Evolutionary conservation across 495 filamentous ascomycete species (phyloP).

Genomic region (Penicillium verhagenii): DNA sequence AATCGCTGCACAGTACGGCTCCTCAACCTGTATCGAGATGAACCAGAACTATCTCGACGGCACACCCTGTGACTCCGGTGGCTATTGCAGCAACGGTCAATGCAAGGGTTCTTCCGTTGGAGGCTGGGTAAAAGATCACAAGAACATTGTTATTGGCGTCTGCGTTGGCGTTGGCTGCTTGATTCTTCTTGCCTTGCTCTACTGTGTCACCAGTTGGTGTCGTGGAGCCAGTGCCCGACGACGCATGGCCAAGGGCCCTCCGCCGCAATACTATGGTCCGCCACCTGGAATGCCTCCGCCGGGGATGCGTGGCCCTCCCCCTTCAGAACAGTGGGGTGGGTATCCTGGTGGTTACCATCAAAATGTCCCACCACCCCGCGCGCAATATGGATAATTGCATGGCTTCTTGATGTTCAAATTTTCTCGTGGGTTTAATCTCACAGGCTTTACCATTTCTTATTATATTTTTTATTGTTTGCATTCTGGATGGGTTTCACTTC

Average conservation of each 20-base stretch:
- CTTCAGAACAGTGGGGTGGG: slow-evolving; percentile 29
- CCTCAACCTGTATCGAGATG: slow-evolving; percentile 57
- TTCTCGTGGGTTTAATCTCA: background rate
- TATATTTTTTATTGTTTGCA: background rate
- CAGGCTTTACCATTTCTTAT: background rate
- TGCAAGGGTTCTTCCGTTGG: slow-evolving; percentile 63
- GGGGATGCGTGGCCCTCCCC: slow-evolving; percentile 9
- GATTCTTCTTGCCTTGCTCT: slow-evolving; percentile 58
- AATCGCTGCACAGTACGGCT: slow-evolving; percentile 48
- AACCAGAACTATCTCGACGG: slow-evolving; percentile 95
- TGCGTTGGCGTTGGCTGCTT: slow-evolving; percentile 64
- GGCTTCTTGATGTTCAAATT: background rate
- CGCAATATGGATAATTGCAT: slow-evolving; percentile 12
- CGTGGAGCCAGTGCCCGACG: slow-evolving; percentile 30
- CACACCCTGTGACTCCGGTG: slow-evolving; percentile 80
- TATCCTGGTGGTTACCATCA: slow-evolving; percentile 31
- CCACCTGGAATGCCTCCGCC: slow-evolving; percentile 24
- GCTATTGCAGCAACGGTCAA: slow-evolving; percentile 70
- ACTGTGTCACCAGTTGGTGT: slow-evolving; percentile 59
- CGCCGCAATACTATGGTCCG: slow-evolving; percentile 18
- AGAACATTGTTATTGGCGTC: slow-evolving; percentile 74
- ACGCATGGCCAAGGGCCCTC: slow-evolving; percentile 28
- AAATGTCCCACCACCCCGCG: slow-evolving; percentile 28
- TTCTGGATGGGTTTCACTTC: no score
- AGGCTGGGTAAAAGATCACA: slow-evolving; percentile 70